phyloP scores from a whole-genome alignment of 2,329 filamentous ascomycete genomes.

The Hymenoscyphus scutula region DNA sequence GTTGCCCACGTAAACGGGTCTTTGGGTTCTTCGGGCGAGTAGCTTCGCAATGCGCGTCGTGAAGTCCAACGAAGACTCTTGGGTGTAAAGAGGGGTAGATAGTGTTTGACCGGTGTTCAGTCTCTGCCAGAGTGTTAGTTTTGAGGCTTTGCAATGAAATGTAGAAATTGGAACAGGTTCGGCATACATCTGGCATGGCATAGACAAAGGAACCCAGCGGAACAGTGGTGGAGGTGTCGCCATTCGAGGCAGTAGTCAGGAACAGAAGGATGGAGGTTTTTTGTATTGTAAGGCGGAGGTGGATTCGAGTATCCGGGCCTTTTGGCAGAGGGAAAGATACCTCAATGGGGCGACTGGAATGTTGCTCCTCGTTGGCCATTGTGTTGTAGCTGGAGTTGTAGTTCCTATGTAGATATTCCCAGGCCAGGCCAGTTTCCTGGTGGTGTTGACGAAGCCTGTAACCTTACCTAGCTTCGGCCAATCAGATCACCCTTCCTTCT shows the following conservation, averaged over 20 bases:
- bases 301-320: conserved; percentile 59
- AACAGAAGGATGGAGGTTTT: conserved; percentile 59
- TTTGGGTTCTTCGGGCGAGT: conserved; percentile 67
- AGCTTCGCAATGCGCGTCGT: conserved; percentile 81
- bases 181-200: conserved; percentile 79
- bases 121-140: conserved; percentile 30
- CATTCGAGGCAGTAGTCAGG: conserved; percentile 56
- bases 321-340: conserved; percentile 60
- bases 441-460: not conserved
- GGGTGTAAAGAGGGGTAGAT: conserved; percentile 75
- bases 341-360: conserved; percentile 36
- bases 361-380: conserved; percentile 17
- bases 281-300: conserved; percentile 57
- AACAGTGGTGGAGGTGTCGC: conserved; percentile 49
- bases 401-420: not conserved
- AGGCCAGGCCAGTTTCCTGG: not conserved
- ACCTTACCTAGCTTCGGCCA: not conserved
- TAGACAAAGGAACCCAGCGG: conserved; percentile 89
- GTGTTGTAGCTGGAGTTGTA: conserved; percentile 1
- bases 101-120: conserved; percentile 57
- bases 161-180: conserved; percentile 4
- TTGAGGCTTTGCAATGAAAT: not conserved
- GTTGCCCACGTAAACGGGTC: conserved; percentile 87
- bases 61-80: conserved; percentile 79
- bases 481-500: not conserved